Evolutionary conservation across 1,284 basidiomycete species (phyloP).

Genomic region (Austropuccinia psidii): DNA sequence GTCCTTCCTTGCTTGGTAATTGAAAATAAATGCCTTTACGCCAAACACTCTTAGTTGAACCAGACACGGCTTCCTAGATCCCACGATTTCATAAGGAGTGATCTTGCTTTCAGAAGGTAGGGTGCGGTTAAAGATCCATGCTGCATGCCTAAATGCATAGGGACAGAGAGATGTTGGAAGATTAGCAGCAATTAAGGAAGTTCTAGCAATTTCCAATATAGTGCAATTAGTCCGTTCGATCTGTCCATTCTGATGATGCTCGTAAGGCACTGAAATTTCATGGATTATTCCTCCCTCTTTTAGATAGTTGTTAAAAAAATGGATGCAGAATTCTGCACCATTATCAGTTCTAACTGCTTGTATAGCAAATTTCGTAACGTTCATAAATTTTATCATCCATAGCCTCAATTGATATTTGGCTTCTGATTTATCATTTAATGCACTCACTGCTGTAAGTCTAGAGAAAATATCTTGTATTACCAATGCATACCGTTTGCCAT

Average conservation of each 20-base stretch:
- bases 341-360: not conserved
- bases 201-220: not conserved
- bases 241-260: slow-evolving; percentile 8
- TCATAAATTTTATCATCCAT: not conserved
- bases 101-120: not conserved
- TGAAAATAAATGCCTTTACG: no score
- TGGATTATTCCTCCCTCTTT: not conserved
- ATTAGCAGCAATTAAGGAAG: not conserved
- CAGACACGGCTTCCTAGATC: no score
- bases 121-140: not conserved
- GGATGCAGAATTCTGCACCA: not conserved
- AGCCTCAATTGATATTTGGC: not conserved
- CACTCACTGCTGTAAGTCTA: not conserved
- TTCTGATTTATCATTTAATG: not conserved
- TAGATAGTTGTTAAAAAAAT: not conserved
- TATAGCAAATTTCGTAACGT: no score
- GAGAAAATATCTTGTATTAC: not conserved
- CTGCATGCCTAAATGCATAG: not conserved
- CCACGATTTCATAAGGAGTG: not conserved
- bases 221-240: not conserved
- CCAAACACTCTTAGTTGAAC: no score
- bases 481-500: not conserved
- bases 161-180: not conserved
- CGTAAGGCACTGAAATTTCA: not conserved
- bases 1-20: no score